Percentiles rank a stretch among this genome's conserved stretches.
These are phyloP conservation scores for Huiozyma sinensis DNA, from an alignment of 805 yeast genomes.

Conservation along the genomic window DNA sequence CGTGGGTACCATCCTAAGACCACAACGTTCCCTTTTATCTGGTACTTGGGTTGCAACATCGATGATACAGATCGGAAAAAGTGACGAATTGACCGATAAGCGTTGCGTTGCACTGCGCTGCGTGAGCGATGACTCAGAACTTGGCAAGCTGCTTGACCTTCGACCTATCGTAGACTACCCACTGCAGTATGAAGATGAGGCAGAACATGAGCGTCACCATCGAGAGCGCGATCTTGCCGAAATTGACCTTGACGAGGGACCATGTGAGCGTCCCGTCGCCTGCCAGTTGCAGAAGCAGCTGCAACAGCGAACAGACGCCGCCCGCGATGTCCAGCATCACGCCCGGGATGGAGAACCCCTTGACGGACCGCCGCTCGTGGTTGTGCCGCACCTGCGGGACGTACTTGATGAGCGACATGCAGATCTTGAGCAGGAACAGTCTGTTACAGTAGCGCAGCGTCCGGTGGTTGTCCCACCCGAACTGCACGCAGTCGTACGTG, in stretches of 20 bases:
- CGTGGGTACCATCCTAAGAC: no score
- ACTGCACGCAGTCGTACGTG: not conserved
- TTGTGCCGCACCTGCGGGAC: constrained; percentile 84
- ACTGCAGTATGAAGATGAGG: constrained; percentile 30
- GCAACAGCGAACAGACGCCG: constrained; percentile 25
- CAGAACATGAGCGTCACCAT: constrained; percentile 31
- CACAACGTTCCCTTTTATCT: no score
- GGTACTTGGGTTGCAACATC: no score
- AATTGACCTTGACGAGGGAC: constrained; percentile 24
- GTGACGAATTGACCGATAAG: no score
- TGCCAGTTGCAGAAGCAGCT: constrained; percentile 17
- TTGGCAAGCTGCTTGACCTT: no score
- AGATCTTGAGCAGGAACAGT: constrained; percentile 31
- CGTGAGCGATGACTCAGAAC: no score
- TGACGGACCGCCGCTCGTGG: constrained; percentile 63
- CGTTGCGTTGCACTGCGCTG: no score
- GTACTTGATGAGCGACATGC: constrained; percentile 41
- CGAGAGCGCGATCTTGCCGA: constrained; percentile 33
- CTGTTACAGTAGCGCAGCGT: constrained; percentile 19
- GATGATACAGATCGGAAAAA: no score
- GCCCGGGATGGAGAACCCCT: constrained; percentile 70
- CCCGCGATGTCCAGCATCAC: constrained; percentile 30
- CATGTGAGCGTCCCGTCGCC: constrained; percentile 13
- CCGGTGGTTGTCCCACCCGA: constrained; percentile 16
- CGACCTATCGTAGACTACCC: constrained; percentile 16